These are phyloP conservation scores for Magnaporthiopsis incrustans DNA, from an alignment of 2,329 filamentous ascomycete species.

Conservation along the genomic window DNA sequence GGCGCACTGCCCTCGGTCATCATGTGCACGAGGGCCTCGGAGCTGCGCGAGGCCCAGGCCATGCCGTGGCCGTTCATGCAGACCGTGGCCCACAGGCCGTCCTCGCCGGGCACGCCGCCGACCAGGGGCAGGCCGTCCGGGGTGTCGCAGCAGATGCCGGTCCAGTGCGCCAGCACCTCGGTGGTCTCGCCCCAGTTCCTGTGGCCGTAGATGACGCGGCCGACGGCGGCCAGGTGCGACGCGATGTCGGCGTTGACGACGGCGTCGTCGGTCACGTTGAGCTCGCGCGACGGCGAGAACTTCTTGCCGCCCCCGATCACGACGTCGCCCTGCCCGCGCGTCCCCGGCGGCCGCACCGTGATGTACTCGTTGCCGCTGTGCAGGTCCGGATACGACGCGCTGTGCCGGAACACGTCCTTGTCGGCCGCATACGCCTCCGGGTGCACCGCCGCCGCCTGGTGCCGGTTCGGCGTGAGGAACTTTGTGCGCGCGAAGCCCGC, in stretches of 20 bases:
- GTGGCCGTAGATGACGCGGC: conserved; percentile 42
- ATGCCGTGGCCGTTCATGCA: conserved; percentile 62
- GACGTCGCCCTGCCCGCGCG: conserved; percentile 38
- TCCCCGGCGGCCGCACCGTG: conserved; percentile 44
- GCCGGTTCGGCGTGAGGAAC: conserved; percentile 1
- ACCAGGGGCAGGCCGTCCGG: conserved; percentile 45
- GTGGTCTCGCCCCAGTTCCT: conserved; percentile 37
- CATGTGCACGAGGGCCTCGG: conserved; percentile 49
- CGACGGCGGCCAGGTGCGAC: conserved; percentile 33
- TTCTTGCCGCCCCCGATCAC: conserved; percentile 52
- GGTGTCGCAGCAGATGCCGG: conserved; percentile 48
- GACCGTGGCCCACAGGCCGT: conserved; percentile 45
- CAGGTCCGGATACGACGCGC: conserved; percentile 37
- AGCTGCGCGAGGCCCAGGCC: conserved; percentile 53
- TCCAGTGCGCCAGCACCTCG: conserved; percentile 33
- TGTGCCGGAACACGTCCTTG: conserved; percentile 23
- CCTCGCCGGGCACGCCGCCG: conserved; percentile 32
- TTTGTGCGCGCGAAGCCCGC: conserved; percentile 10
- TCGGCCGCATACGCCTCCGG: conserved; percentile 11
- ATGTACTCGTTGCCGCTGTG: conserved; percentile 59
- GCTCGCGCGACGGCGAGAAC: conserved; percentile 29
- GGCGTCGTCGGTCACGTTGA: conserved; percentile 49
- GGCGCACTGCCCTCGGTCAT: conserved; percentile 23
- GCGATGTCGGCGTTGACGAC: conserved; percentile 41
- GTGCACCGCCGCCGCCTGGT: conserved; percentile 1